Evolutionary conservation across 192 early-diverging fungal genomes (phyloP).

Genomic region (Linnemannia elongata): DNA sequence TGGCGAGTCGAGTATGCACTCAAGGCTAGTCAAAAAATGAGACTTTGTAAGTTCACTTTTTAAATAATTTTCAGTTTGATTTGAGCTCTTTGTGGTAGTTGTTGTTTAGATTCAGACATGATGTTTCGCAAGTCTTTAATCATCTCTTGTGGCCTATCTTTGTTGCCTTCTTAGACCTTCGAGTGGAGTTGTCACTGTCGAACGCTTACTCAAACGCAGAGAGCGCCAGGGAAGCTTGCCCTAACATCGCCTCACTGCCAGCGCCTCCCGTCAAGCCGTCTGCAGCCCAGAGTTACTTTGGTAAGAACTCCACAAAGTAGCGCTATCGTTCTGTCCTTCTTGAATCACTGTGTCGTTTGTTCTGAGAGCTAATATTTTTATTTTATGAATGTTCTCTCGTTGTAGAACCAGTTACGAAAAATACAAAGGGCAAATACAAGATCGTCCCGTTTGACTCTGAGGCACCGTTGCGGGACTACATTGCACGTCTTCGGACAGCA

Average conservation of each 20-base stretch:
- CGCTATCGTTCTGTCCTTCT: not conserved
- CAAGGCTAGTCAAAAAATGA: conserved; percentile 49
- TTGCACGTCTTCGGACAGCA: conserved; percentile 28
- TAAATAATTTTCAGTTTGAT: not conserved
- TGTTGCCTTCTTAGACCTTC: conserved; percentile 15
- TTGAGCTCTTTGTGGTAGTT: not conserved
- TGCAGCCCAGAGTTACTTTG: conserved; percentile 26
- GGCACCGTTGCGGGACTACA: conserved; percentile 21
- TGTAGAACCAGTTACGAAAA: conserved; percentile 7
- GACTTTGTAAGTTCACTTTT: conserved; percentile 30
- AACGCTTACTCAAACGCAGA: conserved; percentile 43
- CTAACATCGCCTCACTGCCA: conserved; percentile 17
- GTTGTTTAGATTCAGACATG: not conserved
- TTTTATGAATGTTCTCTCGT: not conserved
- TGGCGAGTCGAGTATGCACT: conserved; percentile 52
- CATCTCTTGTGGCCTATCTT: not conserved
- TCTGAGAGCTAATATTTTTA: too few species aligned
- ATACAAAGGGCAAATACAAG: not conserved
- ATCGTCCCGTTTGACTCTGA: conserved; percentile 20
- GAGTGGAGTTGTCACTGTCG: conserved; percentile 41
- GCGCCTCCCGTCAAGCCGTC: conserved; percentile 35
- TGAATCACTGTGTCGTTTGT: too few species aligned
- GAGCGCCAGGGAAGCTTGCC: conserved; percentile 42
- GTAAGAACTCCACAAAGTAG: not conserved
- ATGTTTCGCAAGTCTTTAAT: not conserved